Evolutionary conservation across 768 basidiomycete species (phyloP), one percentile per base, ranked within the genome.

Genomic region (Lactarius hatsudake): DNA sequence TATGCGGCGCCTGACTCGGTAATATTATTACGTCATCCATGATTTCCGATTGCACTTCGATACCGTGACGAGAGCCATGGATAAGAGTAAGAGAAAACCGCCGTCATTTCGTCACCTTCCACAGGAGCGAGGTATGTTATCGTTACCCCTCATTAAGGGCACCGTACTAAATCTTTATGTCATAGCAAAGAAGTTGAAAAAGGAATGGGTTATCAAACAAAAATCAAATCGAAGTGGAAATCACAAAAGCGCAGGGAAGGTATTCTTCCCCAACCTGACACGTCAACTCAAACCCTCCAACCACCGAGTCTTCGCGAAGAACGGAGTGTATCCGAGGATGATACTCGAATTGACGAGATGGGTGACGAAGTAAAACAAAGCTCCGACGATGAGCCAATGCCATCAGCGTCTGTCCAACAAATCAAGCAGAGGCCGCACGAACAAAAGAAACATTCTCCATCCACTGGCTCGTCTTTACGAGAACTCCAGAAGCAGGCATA

Each of bases 211-310:
- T 12, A 82, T 89, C 64, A 86, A 83, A 67, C 83, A 83, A 66
- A 93, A 93, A 84, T 93, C 64, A 90, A 88, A 73, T 85, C 83
- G 71, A 84, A 89, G 79, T 94, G 92, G 90, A 89, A 84, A 72
- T 80, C 84, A 42, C 81, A 90, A 78, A 91, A 89, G 78, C 82
- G 82, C 66, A 81, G 78, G 74, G 80, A 81, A 66, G 80, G 78
- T 20, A 71, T 80, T 28, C 65, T 71, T 34, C 62, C 73, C 34
- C 67, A 66, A 55, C 68, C 58, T 38, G 59, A 55, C 40, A 38
- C 43, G 63, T 55, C 30, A 56, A 36, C 54, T 23, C 43, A n/a
- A 48, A 12, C 57, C n/a, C 18, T 26, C 23, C 53, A 62, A 51
- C 23, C 57, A 28, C 61, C 72, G 34, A 61, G 67, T 17, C 64